Evolutionary conservation across 306 rosid species (phyloP).

Genomic region (Comarum palustre): DNA sequence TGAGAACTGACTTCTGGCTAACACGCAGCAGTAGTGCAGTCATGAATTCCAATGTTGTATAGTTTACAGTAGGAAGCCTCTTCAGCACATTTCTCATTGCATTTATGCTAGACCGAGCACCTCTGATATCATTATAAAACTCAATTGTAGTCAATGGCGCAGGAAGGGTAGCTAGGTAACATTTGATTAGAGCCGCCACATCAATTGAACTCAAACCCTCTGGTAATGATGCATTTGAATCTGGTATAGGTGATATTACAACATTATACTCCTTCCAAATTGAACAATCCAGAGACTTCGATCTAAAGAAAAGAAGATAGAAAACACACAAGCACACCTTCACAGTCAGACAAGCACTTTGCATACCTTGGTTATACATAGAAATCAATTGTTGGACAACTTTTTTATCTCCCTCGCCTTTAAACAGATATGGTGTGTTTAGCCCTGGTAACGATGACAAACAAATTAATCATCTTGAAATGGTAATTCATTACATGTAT

Average conservation of each 20-base stretch:
- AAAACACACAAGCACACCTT: neutral
- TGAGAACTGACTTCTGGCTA: slow-evolving; percentile 83
- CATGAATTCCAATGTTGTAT: slow-evolving; percentile 83
- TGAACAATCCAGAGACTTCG: slow-evolving; percentile 24
- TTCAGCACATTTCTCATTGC: slow-evolving; percentile 71
- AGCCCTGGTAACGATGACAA: slow-evolving; percentile 48
- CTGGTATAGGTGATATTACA: slow-evolving; percentile 38
- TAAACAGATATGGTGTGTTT: slow-evolving; percentile 65
- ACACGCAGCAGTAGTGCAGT: slow-evolving; percentile 82
- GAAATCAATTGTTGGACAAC: slow-evolving; percentile 80
- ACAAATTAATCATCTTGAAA: neutral
- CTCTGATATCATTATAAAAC: slow-evolving; percentile 69
- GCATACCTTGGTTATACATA: slow-evolving; percentile 77
- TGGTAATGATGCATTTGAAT: slow-evolving; percentile 66
- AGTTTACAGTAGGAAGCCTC: slow-evolving; percentile 81
- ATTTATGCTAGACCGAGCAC: slow-evolving; percentile 69
- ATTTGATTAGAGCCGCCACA: slow-evolving; percentile 79
- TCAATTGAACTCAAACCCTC: slow-evolving; percentile 79
- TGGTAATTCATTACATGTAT: neutral
- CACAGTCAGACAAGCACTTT: neutral
- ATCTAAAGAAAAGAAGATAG: slow-evolving; percentile 20
- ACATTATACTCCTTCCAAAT: slow-evolving; percentile 13
- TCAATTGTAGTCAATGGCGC: slow-evolving; percentile 84
- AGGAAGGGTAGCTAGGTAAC: slow-evolving; percentile 91
- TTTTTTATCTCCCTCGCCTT: slow-evolving; percentile 78